Evolutionary conservation across 257 asterid species (phyloP), one percentile per base, ranked within the genome.

Genomic region (Capsicum pubescens): DNA sequence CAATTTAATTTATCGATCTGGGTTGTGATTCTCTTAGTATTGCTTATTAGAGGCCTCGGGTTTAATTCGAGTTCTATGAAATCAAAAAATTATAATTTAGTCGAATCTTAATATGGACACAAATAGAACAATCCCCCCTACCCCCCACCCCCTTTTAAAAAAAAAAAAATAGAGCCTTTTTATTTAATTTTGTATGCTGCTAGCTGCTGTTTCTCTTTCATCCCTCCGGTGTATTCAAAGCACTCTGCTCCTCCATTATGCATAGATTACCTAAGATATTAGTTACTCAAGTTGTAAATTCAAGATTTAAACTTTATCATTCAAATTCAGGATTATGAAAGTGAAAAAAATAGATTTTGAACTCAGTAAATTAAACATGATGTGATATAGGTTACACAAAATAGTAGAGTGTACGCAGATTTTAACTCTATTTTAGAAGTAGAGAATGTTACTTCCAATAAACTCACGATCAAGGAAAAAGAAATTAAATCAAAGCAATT

Each of bases 1-100:
- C 39, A 16, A 72, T 72, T 19, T 19, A 72, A 72, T 72, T 61
- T 61, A 21, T 0, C 36, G 9, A 61, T 61, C 1, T 1, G 13
- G 7, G 19, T 19, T n/a, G 11, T 5, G 0, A 0, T 61, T n/a
- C 19, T 59, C 8, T 1, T 0, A n/a, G 0, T n/a, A n/a, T n/a
- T 8, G 0, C 19, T 21, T 59, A 7, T 59, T 3, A 4, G 8
- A 21, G 15, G 0, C 10, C 26, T 61, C 0, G 3, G 0, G 10
- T 4, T 21, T 1, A 21, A 10, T 4, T 10, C 0, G 2, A 8
- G 13, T 0, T 0, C 9, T 8, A 26, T 26, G 32, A 26, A 26
- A 26, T 26, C 32, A 26, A 26, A 26, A 26, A 26, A 26, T 26
- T 26, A 26, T 26, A 26, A 61, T 61, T 61, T 19, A 19, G 0